Evolutionary conservation across 306 rosid genomes (phyloP), one percentile per base, ranked within the genome.

Genomic region (Oemleria cerasiformis): DNA sequence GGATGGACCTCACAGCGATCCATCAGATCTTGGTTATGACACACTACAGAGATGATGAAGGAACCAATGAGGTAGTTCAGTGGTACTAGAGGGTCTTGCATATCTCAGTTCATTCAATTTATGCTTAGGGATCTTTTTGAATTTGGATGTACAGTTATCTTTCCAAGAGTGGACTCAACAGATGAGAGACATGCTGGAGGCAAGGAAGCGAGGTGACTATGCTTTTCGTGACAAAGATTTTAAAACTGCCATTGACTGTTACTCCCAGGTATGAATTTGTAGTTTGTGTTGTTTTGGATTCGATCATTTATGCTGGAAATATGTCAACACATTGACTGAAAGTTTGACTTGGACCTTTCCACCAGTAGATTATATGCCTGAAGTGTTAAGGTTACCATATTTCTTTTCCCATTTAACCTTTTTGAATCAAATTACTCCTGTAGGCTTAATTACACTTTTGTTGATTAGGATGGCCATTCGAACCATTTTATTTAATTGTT

Each of bases 91-190:
- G 65, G 36, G 34, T 67, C 50, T 69, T 57, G 64, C 66, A 56
- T 47, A 5, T 73, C 61, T 44, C 72, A 65, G 42, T 76, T 68
- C 45, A 59, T 74, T 67, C 53, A 67, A 49, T 67, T 59, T 10
- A 49, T 55, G 41, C 77, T 83, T 19, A 79, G 65, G 75, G 25
- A 54, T 65, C 44, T 84, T 65, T 64, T 42, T 72, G 71, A 73
- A 47, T 80, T 73, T 86, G 57, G 60, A 60, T 71, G 68, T 80
- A 71, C 87, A 94, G 99, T 84, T 94, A 81, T 94, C 99, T 16
- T 94, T 94, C 88, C 99, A 94, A 89, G 99, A 94, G 86, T 94
- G 99, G 99, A 94, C 99, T 62, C 97, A 94, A 81, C 97, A 89
- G 79, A 94, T 89, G 96, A 85, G 95, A 85, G 97, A 94, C 77